Evolutionary conservation across 2,329 filamentous ascomycete species (phyloP), one percentile per base, ranked within the genome.

Genomic region (Pezicula carpinea): DNA sequence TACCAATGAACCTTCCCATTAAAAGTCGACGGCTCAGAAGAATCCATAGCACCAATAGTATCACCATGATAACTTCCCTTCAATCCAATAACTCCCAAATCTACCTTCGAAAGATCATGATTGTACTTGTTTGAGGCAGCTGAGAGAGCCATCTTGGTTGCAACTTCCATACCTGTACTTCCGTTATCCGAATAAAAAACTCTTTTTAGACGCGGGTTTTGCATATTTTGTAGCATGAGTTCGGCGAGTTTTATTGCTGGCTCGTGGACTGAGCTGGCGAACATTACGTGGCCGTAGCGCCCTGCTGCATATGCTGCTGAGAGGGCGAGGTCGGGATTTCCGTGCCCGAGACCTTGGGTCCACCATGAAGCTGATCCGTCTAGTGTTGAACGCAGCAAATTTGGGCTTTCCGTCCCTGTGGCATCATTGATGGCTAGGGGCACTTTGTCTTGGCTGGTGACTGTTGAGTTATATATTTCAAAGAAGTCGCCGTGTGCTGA

Each of bases 1-100:
- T 95, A 95, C 89, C 89, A 95, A 59, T 93, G 88, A 0, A 91
- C 85, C 62, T 89, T 89, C 57, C 89, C 79, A 58, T 95, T 95
- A 64, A 77, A 95, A 0, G 79, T 78, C 29, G 79, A 83, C 0
- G 89, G 88, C 60, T 93, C 87, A 0, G 86, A 82, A 44, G 82
- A 87, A 63, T 93, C 88, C 89, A 95, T 93, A 0, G 87, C 87
- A 0, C 89, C 89, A 39, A 95, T 90, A 0, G 89, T 95, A 59
- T 95, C 89, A 2, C 89, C 89, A 57, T 95, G 89, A 58, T 95
- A 95, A 54, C 85, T 87, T 0, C 87, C 87, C 60, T 84, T 87
- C 8, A 95, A 69, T 0, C 89, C 89, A 3, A 95, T 63, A 2
- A 93, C 79, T 3, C 79, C 79, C 10, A 91, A 71, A 41, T 80